phyloP scores from a whole-genome alignment of 352 stramenopile genomes.

The Thalassiosira mediterranea region DNA sequence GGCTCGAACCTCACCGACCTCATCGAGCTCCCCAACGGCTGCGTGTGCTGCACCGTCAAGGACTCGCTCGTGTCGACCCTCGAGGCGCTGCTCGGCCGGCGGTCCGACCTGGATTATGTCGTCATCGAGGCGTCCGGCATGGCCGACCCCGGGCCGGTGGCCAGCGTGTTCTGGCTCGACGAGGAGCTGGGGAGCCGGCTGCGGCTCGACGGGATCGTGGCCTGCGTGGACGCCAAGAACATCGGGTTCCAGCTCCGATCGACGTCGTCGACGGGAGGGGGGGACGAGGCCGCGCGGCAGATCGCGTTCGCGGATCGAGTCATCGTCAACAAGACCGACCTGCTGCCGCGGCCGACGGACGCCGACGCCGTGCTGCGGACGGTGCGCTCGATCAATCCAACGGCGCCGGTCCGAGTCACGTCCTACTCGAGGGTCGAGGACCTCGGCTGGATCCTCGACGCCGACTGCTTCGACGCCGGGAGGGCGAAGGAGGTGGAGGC shows the following conservation, averaged over 20 bases:
- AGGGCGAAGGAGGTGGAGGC: slow-evolving; percentile 56
- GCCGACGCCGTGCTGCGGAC: no score
- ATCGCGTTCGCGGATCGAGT: slow-evolving; percentile 82
- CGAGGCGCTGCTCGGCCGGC: slow-evolving; percentile 87
- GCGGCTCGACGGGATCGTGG: slow-evolving; percentile 90
- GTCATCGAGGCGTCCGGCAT: slow-evolving; percentile 92
- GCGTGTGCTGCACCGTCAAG: slow-evolving; percentile 97
- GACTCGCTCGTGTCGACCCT: slow-evolving; percentile 88
- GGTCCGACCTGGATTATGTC: slow-evolving; percentile 90
- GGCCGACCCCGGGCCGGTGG: slow-evolving; percentile 91
- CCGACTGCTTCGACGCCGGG: slow-evolving; percentile 69
- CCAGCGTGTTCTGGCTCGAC: slow-evolving; percentile 90
- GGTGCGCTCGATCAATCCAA: no score
- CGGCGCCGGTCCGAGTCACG: slow-evolving; percentile 54
- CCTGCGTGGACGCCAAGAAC: slow-evolving; percentile 87
- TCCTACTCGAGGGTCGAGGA: slow-evolving; percentile 70
- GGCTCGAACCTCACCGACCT: slow-evolving; percentile 82
- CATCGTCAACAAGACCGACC: slow-evolving; percentile 80
- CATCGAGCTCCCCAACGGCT: slow-evolving; percentile 97
- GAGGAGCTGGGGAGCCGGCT: slow-evolving; percentile 81
- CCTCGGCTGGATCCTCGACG: slow-evolving; percentile 78
- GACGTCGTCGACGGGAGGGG: slow-evolving; percentile 47
- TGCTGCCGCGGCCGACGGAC: slow-evolving; percentile 28
- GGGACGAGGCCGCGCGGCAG: slow-evolving; percentile 79
- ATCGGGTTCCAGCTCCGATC: slow-evolving; percentile 76